Percentiles rank a stretch among this genome's conserved stretches.
Conservation (phyloP, 1,284 basidiomycete genomes). For the Bondarzewia mesenterica region DNA sequence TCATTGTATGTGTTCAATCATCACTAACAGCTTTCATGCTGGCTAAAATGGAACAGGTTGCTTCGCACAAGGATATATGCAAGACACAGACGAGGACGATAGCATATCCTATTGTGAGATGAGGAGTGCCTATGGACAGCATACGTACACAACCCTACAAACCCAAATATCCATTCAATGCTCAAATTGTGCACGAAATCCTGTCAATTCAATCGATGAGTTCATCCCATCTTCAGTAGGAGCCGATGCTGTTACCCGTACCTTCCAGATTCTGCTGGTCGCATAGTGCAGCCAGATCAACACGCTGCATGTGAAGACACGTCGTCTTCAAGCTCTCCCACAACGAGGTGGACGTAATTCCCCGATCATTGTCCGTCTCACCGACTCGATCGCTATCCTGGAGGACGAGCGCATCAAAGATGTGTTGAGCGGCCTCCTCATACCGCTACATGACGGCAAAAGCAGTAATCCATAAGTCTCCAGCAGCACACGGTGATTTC, state of each 20-base stretch:
- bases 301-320: conserved; percentile 67
- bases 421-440: conserved; percentile 77
- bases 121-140: neutral
- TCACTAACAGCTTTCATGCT: too few relatives aligned
- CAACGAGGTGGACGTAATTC: conserved; percentile 67
- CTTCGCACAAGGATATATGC: too few relatives aligned
- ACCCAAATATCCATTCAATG: neutral
- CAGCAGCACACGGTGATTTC: neutral
- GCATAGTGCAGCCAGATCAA: conserved; percentile 68
- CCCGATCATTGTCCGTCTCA: conserved; percentile 40
- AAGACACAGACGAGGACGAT: too few relatives aligned
- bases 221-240: neutral
- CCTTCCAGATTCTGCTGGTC: conserved; percentile 67
- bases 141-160: neutral
- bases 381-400: conserved; percentile 73
- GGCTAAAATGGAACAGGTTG: too few relatives aligned
- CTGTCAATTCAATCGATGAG: neutral
- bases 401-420: conserved; percentile 78
- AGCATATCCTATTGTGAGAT: neutral
- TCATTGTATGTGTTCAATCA: too few relatives aligned
- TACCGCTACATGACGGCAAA: conserved; percentile 73
- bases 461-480: neutral
- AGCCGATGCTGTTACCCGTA: conserved; percentile 30
- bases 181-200: neutral
- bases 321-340: conserved; percentile 84